These are phyloP conservation scores for Guadua angustifolia DNA, from an alignment of 176 grass and related monocot species.

Conservation along the genomic window DNA sequence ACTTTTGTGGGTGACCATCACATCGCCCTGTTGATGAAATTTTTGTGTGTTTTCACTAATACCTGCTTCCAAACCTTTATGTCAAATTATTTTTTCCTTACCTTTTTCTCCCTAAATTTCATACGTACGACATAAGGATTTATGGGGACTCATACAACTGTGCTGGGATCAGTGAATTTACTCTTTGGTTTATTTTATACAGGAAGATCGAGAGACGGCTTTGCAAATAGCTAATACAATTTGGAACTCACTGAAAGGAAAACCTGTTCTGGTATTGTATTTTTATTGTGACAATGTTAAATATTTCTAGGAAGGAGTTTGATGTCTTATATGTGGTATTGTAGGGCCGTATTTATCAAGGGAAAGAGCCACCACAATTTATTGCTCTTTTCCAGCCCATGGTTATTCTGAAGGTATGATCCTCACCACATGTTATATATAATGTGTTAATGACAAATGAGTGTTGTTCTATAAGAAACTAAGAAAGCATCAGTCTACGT, in stretches of 20 bases:
- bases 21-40: background rate
- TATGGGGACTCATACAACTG: background rate
- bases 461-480: slow-evolving; percentile 13
- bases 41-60: background rate
- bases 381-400: slow-evolving; percentile 87
- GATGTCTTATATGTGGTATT: slow-evolving; percentile 45
- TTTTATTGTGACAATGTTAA: slow-evolving; percentile 11
- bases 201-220: slow-evolving; percentile 77
- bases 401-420: slow-evolving; percentile 85
- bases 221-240: slow-evolving; percentile 61
- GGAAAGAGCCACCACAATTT: slow-evolving; percentile 89
- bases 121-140: slow-evolving; percentile 9
- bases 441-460: slow-evolving; percentile 8
- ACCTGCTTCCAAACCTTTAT: slow-evolving; percentile 22
- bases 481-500: slow-evolving; percentile 1
- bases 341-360: slow-evolving; percentile 86
- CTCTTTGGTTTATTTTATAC: slow-evolving; percentile 49
- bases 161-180: slow-evolving; percentile 29
- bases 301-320: slow-evolving; percentile 38
- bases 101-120: background rate
- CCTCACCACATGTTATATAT: slow-evolving; percentile 11
- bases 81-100: slow-evolving; percentile 6
- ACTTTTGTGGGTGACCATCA: slow-evolving; percentile 4
- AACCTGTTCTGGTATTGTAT: slow-evolving; percentile 72
- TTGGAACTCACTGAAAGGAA: slow-evolving; percentile 83